Evolutionary conservation across 768 basidiomycete genomes (phyloP).

Genomic region (Hortiboletus campestris): DNA sequence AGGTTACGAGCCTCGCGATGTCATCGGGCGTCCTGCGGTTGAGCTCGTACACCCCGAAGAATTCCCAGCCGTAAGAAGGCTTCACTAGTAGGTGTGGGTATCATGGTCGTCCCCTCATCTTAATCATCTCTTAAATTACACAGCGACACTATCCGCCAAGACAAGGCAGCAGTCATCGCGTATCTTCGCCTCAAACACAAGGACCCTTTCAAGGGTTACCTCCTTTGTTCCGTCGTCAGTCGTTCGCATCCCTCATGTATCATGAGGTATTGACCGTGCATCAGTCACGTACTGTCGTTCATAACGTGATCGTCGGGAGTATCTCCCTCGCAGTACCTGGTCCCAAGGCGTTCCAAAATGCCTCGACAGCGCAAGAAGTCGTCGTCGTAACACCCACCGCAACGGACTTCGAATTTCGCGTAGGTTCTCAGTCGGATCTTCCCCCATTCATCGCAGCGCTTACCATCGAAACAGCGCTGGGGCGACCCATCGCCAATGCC

Average conservation of each 20-base stretch:
- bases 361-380: slow-evolving; percentile 81
- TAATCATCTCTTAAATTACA: not conserved
- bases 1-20: slow-evolving; percentile 76
- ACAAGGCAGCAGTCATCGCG: slow-evolving; percentile 76
- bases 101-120: not conserved
- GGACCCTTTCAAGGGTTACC: slow-evolving; percentile 71
- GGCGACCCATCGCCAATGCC: slow-evolving; percentile 66
- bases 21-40: slow-evolving; percentile 65
- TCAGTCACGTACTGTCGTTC: slow-evolving; percentile 64
- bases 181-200: slow-evolving; percentile 81
- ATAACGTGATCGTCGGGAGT: slow-evolving; percentile 73
- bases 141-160: slow-evolving; percentile 73
- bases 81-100: slow-evolving; percentile 58
- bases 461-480: slow-evolving; percentile 50
- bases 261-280: slow-evolving; percentile 1
- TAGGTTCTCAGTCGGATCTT: slow-evolving; percentile 29
- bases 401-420: slow-evolving; percentile 52
- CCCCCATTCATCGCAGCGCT: slow-evolving; percentile 2
- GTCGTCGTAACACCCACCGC: slow-evolving; percentile 65
- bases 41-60: slow-evolving; percentile 84
- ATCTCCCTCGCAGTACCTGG: slow-evolving; percentile 76
- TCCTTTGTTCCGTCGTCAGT: slow-evolving; percentile 73
- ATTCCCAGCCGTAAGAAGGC: slow-evolving; percentile 56
- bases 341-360: slow-evolving; percentile 74
- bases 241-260: not conserved